Evolutionary conservation across 148 eudicot genomes (phyloP), one percentile per base, ranked within the genome.

Genomic region (Rhododendron ovatum): DNA sequence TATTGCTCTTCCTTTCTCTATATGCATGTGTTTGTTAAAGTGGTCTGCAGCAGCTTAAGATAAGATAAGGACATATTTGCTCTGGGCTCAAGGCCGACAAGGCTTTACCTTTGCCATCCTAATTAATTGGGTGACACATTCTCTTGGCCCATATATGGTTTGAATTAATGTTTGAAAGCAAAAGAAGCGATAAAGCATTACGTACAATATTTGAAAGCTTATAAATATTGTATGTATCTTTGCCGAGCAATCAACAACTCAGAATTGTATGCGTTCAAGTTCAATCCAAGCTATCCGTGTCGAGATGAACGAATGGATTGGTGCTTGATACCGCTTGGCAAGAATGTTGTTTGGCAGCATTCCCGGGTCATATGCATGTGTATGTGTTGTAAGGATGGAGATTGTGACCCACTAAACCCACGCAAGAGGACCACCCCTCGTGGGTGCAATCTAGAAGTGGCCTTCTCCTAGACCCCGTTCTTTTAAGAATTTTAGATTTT

Each of bases 91-190:
- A 85, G 89, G 85, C 88, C 87, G 71, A 90, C 75, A 86, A 55
- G 61, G 69, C 53, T 47, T 75, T 22, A 28, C 28, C 41, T 39
- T 75, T 77, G 7, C 30, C 17, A 15, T 47, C 51, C 41, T 77
- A 77, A 83, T 41, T 41, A 51, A 53, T 7, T 83, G 63, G 83
- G 67, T 28, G 59, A 80, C 26, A 84, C 82, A 84, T 86, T 82
- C 84, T 82, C 84, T 81, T 86, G 88, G 84, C 48, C 82, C 88
- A 85, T 22, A 85, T 22, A 85, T 85, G 90, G 89, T 4, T 67
- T 85, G 83, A 85, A 87, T 85, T 79, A 87, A 83, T 85, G 50
- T 63, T 14, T 28, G 39, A 20, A 71, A 39, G 86, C 80, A 71
- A 50, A 22, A 48, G 85, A 84, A 7, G 47, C 65, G 71, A 43